Base-by-base conservation (phyloP, 2,329 filamentous ascomycete species). In the Aquanectria penicillioides region DNA sequence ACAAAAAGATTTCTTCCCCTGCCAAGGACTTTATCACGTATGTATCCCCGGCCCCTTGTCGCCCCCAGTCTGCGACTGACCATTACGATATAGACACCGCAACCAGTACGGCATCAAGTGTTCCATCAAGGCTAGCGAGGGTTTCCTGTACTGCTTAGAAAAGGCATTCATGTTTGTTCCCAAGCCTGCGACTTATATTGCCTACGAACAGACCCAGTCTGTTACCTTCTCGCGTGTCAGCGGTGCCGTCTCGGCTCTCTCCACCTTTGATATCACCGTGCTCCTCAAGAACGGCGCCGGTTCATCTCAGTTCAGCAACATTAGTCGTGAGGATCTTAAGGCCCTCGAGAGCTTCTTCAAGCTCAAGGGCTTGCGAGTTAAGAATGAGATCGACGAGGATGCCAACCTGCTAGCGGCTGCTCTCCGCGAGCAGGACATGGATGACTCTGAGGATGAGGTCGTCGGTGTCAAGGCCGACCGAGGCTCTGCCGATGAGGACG, bases 111-210 rank as follows among this genome's bases (percentile, higher is more conserved):
- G 95, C 57, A 96, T 99, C 78, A 99, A 99, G 80, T 99, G 95
- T 78, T 97, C 94, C n/a, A 97, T 99, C 86, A 99, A 99, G 80
- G 96, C 96, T 51, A 97, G 96, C 76, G 95, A 99, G 80, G 95
- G 96, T 60, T 94, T 97, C 73, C 82, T 99, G 47, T 99, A 97
- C 85, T 97, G 94, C 75, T 81, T 99, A 67, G 95, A 99, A 78
- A 97, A 97, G 80, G 94, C 94, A 7, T 97, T 99, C 77, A 96
- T 99, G 87, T 99, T 99, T 75, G 95, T 99, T 13, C 95, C 95
- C 26, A 99, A 99, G 80, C 95, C 95, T 2, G 94, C 95, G 13
- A 97, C 94, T 2, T 99, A 98, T 79, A 94, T 99, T 60, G 91
- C 92, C 60, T 96, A 97, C 78, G 95, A 99, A 71, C 92, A 97